Percentiles rank a stretch among this genome's conserved stretches.
These are phyloP conservation scores for Creolimax fragrantissima DNA, from an alignment of 78 protist species.

Conservation along the genomic window DNA sequence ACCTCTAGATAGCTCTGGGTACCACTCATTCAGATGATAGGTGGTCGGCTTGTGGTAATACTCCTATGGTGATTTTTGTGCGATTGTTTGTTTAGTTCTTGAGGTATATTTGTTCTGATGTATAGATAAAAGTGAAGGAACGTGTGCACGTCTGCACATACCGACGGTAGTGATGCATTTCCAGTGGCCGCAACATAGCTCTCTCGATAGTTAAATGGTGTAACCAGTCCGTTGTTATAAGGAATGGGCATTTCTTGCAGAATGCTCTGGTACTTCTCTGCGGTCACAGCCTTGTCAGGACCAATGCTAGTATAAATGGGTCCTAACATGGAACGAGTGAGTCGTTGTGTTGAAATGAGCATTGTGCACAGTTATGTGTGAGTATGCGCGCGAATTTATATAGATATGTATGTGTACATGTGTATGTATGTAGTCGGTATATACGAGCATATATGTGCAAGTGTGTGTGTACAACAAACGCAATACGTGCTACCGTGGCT, in stretches of 20 bases:
- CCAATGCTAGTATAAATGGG: neutral
- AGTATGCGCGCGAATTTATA: no score
- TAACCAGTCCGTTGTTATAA: neutral
- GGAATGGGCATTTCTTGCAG: neutral
- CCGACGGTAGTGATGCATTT: neutral
- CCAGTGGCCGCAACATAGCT: neutral
- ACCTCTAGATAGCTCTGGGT: neutral
- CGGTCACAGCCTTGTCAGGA: neutral
- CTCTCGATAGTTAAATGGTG: neutral
- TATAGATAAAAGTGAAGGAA: neutral
- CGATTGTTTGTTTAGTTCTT: neutral
- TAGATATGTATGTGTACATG: no score
- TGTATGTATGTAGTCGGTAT: no score
- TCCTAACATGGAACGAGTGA: no score
- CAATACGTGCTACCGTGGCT: no score
- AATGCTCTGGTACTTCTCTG: neutral
- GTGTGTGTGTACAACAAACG: no score
- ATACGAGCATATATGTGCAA: no score
- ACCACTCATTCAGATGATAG: neutral
- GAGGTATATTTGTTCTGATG: neutral
- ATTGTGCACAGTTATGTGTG: no score
- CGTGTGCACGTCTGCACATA: neutral
- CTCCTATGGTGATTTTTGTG: neutral
- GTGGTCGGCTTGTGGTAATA: neutral
- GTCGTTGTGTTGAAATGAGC: no score